These are phyloP conservation scores for Rhinocladiella similis DNA, from an alignment of 2,329 filamentous ascomycete species.

Conservation along the genomic window DNA sequence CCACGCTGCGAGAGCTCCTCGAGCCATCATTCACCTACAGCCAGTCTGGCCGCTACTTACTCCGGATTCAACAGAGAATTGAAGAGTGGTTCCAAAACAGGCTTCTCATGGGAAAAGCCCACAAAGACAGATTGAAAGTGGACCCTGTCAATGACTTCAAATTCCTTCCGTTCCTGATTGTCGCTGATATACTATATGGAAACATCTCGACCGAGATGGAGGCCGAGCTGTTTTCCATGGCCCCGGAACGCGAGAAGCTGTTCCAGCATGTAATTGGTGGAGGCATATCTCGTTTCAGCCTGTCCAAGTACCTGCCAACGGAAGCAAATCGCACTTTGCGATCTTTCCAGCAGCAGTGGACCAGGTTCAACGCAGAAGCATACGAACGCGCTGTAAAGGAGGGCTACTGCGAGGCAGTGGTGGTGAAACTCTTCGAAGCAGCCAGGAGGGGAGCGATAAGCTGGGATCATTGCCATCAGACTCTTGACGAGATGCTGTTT, in stretches of 20 bases:
- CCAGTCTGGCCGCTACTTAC: background rate
- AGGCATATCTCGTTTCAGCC: conserved; percentile 34
- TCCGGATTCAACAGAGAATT: conserved; percentile 2
- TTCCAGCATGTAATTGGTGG: conserved; percentile 38
- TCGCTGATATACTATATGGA: conserved; percentile 44
- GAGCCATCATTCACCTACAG: conserved; percentile 29
- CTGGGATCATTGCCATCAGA: conserved; percentile 39
- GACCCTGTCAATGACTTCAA: conserved; percentile 35
- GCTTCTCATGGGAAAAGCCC: background rate
- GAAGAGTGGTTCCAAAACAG: background rate
- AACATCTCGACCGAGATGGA: conserved; percentile 29
- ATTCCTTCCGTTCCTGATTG: conserved; percentile 40
- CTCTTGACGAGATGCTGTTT: conserved; percentile 49
- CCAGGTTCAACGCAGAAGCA: conserved; percentile 36
- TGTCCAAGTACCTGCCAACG: conserved; percentile 33
- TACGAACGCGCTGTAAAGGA: conserved; percentile 8
- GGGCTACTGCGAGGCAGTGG: background rate
- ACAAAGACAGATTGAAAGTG: conserved; percentile 16
- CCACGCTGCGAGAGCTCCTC: conserved; percentile 26
- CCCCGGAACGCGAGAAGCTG: conserved; percentile 34
- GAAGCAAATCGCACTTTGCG: conserved; percentile 31
- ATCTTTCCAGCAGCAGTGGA: conserved; percentile 35
- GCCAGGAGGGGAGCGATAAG: conserved; percentile 28
- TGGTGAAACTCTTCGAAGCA: conserved; percentile 24
- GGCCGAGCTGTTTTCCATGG: conserved; percentile 28